Conservation (phyloP, 1,284 basidiomycete species). For the Xerocomus minutiporus region DNA sequence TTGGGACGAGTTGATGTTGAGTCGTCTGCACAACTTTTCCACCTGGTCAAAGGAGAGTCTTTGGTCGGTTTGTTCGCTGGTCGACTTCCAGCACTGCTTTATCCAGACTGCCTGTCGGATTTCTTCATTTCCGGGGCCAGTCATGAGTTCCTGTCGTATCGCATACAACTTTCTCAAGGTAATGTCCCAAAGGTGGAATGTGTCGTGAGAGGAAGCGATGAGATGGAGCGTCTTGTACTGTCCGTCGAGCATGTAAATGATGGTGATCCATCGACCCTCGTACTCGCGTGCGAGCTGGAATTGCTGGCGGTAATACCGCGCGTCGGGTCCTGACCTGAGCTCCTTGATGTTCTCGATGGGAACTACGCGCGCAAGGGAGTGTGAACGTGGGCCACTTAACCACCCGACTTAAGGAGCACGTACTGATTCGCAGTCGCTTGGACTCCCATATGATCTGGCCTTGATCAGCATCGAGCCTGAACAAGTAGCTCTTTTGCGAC, state of each 20-base stretch:
- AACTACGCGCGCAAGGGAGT: conserved; percentile 43
- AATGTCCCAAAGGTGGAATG: conserved; percentile 65
- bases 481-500: conserved; percentile 72
- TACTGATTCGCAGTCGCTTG: conserved; percentile 71
- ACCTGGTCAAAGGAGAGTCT: conserved; percentile 72
- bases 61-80: conserved; percentile 60
- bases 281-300: conserved; percentile 61
- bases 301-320: conserved; percentile 75
- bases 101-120: conserved; percentile 75
- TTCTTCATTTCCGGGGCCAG: conserved; percentile 58
- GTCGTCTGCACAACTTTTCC: conserved; percentile 67
- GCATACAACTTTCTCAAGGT: conserved; percentile 57
- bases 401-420: conserved; percentile 30
- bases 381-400: background rate
- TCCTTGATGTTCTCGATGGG: conserved; percentile 91
- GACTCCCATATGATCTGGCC: conserved; percentile 85
- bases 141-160: conserved; percentile 66
- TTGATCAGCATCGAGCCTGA: conserved; percentile 74
- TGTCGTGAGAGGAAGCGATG: conserved; percentile 69
- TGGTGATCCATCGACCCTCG: conserved; percentile 71
- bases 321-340: conserved; percentile 74
- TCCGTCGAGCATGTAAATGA: conserved; percentile 72
- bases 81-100: conserved; percentile 77
- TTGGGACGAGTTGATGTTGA: conserved; percentile 67
- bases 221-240: conserved; percentile 92